These are phyloP conservation scores for Lactarius hatsudake DNA, from an alignment of 768 basidiomycete genomes.

Conservation along the genomic window DNA sequence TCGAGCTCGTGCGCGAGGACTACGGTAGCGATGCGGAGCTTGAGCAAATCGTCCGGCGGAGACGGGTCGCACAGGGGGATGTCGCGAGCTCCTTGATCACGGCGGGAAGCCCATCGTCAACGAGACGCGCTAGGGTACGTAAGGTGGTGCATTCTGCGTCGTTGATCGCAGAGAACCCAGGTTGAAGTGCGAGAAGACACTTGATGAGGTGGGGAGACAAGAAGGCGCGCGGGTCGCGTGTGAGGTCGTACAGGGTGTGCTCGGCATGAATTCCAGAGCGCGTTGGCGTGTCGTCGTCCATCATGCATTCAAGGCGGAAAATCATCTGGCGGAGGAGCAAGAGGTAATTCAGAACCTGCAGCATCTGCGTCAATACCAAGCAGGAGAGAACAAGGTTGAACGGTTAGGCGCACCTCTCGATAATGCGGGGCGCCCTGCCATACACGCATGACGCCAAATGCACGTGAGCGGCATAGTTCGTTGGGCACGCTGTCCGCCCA, in stretches of 20 bases:
- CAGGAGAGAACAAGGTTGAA: neutral
- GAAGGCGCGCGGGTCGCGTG: slow-evolving; percentile 57
- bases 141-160: slow-evolving; percentile 58
- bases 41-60: slow-evolving; percentile 52
- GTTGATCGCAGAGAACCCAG: slow-evolving; percentile 59
- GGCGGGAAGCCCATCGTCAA: slow-evolving; percentile 60
- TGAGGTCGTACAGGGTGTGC: slow-evolving; percentile 59
- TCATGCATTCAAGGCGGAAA: slow-evolving; percentile 69
- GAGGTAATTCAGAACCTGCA: slow-evolving; percentile 71
- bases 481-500: slow-evolving; percentile 79
- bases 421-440: slow-evolving; percentile 73
- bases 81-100: slow-evolving; percentile 62
- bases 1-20: slow-evolving; percentile 53
- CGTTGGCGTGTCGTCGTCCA: slow-evolving; percentile 59
- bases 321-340: slow-evolving; percentile 70
- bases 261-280: slow-evolving; percentile 67
- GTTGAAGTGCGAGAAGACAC: slow-evolving; percentile 55
- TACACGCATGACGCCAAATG: slow-evolving; percentile 56
- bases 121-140: slow-evolving; percentile 61
- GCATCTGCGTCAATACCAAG: slow-evolving; percentile 2
- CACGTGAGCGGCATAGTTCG: slow-evolving; percentile 59
- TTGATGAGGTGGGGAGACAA: slow-evolving; percentile 57
- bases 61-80: slow-evolving; percentile 48
- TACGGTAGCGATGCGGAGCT: slow-evolving; percentile 61
- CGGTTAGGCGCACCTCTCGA: slow-evolving; percentile 51